These are phyloP conservation scores for Exophiala mesophila DNA, from an alignment of 2,329 filamentous ascomycete species.

Conservation along the genomic window DNA sequence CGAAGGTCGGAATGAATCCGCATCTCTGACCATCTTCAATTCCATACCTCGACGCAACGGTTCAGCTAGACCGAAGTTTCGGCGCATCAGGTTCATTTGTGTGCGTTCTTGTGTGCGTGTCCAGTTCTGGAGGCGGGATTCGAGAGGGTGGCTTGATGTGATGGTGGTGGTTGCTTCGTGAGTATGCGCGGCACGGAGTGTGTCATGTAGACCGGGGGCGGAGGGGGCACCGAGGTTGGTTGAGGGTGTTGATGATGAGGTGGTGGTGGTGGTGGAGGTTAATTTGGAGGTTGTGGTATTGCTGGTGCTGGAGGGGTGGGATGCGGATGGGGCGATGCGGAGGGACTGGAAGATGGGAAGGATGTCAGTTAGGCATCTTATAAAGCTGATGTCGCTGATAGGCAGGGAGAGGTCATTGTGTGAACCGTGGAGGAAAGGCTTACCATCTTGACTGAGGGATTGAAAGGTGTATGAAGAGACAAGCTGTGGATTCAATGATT, in stretches of 20 bases:
- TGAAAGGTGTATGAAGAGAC: no score
- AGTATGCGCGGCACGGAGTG: slow-evolving; percentile 68
- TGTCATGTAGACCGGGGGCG: slow-evolving; percentile 88
- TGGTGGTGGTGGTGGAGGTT: slow-evolving; percentile 49
- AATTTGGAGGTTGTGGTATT: slow-evolving; percentile 53
- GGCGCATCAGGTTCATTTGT: slow-evolving; percentile 83
- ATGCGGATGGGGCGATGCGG: slow-evolving; percentile 73
- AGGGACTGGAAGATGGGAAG: no score
- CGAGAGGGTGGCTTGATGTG: slow-evolving; percentile 77
- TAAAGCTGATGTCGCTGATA: no score
- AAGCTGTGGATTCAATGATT: no score
- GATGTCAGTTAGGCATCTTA: no score
- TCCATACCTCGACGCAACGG: slow-evolving; percentile 93
- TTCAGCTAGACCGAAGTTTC: slow-evolving; percentile 87
- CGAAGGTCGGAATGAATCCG: slow-evolving; percentile 69
- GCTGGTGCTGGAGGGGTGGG: slow-evolving; percentile 61
- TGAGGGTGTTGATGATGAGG: slow-evolving; percentile 35
- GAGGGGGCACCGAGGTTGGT: slow-evolving; percentile 70
- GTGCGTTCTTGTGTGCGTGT: slow-evolving; percentile 79
- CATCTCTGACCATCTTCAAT: slow-evolving; percentile 75
- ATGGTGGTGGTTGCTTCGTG: slow-evolving; percentile 38
- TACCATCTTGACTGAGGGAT: no score
- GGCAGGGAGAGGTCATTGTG: no score
- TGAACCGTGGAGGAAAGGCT: no score
- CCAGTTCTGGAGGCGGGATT: slow-evolving; percentile 84